Percentiles rank a stretch among this genome's conserved stretches.
Evolutionary conservation across 2,329 filamentous ascomycete genomes (phyloP).

Genomic region (Colletotrichum noveboracense): DNA sequence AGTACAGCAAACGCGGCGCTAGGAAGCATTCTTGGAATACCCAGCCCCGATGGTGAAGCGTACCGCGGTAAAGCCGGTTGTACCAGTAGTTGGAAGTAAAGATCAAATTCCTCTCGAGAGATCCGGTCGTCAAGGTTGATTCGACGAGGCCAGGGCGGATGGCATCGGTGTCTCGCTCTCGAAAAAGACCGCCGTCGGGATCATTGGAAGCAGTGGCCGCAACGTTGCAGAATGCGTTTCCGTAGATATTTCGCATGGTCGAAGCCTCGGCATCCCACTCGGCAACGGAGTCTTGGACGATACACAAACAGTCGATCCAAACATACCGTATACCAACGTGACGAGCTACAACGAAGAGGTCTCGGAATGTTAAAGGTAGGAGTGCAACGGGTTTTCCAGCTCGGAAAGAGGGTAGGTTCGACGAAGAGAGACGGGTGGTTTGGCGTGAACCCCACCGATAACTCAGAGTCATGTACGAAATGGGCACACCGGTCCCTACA

Average conservation of each 20-base stretch:
- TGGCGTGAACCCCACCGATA: constrained; percentile 21
- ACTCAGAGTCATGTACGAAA: constrained; percentile 7
- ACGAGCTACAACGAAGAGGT: constrained; percentile 15
- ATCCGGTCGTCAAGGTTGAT: background rate
- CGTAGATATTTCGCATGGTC: constrained; percentile 20
- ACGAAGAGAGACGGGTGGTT: background rate
- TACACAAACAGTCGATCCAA: constrained; percentile 25
- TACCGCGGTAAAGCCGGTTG: background rate
- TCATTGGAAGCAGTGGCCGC: constrained; percentile 9
- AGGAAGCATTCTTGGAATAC: background rate
- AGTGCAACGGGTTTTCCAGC: background rate
- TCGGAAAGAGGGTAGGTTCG: background rate
- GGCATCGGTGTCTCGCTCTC: background rate
- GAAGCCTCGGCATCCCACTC: constrained; percentile 24
- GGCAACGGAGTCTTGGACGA: constrained; percentile 20
- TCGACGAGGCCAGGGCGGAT: background rate
- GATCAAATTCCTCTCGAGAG: background rate
- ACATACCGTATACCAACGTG: constrained; percentile 22
- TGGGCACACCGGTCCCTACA: background rate
- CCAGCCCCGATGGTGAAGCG: background rate
- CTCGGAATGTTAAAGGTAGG: constrained; percentile 21
- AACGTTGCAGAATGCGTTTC: constrained; percentile 12
- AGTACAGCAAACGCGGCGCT: background rate
- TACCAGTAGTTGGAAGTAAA: background rate
- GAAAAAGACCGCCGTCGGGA: constrained; percentile 8